phyloP scores from a whole-genome alignment of 805 yeast genomes.

The Saccharomycopsis synnaedendra region DNA sequence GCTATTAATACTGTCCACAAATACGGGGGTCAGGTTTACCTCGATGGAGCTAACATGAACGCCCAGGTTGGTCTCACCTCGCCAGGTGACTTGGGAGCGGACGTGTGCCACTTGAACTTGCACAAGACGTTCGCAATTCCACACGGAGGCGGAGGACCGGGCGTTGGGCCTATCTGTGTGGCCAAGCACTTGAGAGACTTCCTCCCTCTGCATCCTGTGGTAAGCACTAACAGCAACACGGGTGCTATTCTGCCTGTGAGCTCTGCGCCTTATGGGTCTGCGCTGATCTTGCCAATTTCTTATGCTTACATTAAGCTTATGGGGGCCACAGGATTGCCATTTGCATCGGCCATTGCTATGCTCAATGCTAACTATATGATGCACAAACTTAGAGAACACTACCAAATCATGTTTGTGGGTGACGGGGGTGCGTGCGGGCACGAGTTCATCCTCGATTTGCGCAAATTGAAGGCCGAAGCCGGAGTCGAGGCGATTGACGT shows the following conservation, averaged over 20 bases:
- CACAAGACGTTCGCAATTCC: slow-evolving; percentile 97
- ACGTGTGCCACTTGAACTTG: slow-evolving; percentile 92
- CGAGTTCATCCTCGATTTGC: slow-evolving; percentile 86
- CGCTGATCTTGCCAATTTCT: slow-evolving; percentile 84
- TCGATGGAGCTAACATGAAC: slow-evolving; percentile 99
- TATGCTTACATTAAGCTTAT: slow-evolving; percentile 92
- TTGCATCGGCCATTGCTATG: slow-evolving; percentile 83
- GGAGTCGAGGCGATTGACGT: slow-evolving; percentile 94
- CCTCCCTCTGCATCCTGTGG: slow-evolving; percentile 69
- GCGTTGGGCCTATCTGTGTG: slow-evolving; percentile 97
- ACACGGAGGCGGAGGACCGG: slow-evolving; percentile 99
- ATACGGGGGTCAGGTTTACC: slow-evolving; percentile 89
- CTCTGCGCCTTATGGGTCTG: slow-evolving; percentile 95
- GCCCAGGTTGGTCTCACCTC: slow-evolving; percentile 97
- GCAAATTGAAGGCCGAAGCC: slow-evolving; percentile 56
- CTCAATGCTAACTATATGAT: slow-evolving; percentile 95
- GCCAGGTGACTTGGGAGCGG: slow-evolving; percentile 97
- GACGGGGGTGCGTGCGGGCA: slow-evolving; percentile 79
- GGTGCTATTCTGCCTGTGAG: slow-evolving; percentile 60
- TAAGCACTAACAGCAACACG: slow-evolving; percentile 36
- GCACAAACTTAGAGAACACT: slow-evolving; percentile 58
- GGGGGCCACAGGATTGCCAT: slow-evolving; percentile 78
- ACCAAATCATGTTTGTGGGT: slow-evolving; percentile 65
- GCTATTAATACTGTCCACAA: slow-evolving; percentile 81
- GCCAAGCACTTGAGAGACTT: slow-evolving; percentile 66